A percentile compares a stretch with the other conserved stretches of the same genome.
Conservation (phyloP, 1,139 yeast species). For the Yamadazyma oceani region DNA sequence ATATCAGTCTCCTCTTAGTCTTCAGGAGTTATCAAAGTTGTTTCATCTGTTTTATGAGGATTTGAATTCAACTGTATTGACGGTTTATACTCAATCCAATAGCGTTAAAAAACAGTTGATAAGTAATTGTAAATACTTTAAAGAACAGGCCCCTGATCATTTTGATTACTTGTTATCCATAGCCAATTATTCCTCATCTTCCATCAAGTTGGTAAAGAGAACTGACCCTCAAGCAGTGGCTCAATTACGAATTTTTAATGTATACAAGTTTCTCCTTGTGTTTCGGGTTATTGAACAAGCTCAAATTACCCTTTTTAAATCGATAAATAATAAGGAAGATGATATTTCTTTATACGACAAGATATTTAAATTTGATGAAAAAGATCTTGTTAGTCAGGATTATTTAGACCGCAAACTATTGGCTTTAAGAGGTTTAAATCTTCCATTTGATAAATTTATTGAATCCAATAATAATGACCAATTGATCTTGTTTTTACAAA, state of each 20-base stretch:
- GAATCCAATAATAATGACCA: constrained; percentile 22
- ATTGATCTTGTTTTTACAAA: constrained; percentile 21
- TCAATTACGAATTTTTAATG: constrained; percentile 44
- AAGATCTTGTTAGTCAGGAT: constrained; percentile 38
- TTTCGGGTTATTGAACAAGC: constrained; percentile 36
- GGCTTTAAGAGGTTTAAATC: constrained; percentile 23
- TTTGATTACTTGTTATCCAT: constrained; percentile 47
- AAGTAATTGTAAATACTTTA: constrained; percentile 29
- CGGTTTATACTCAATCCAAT: constrained; percentile 40
- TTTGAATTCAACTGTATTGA: constrained; percentile 34
- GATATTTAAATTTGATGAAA: constrained; percentile 40
- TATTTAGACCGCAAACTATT: constrained; percentile 36
- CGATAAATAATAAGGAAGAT: constrained; percentile 25
- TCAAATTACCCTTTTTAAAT: constrained; percentile 30
- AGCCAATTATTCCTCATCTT: constrained; percentile 41
- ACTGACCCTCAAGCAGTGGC: constrained; percentile 36
- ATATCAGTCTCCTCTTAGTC: constrained; percentile 41
- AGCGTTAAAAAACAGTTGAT: constrained; percentile 40
- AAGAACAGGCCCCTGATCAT: constrained; percentile 25
- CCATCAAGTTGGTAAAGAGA: constrained; percentile 40
- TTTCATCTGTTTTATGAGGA: constrained; percentile 40
- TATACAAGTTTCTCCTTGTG: constrained; percentile 38
- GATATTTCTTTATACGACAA: constrained; percentile 38
- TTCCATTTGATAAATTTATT: constrained; percentile 32
- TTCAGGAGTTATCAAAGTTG: constrained; percentile 33